A percentile compares a stretch with the other conserved stretches of the same genome.
Evolutionary conservation across 345 rosid genomes (phyloP).

Genomic region (Citrus cavaleriei): DNA sequence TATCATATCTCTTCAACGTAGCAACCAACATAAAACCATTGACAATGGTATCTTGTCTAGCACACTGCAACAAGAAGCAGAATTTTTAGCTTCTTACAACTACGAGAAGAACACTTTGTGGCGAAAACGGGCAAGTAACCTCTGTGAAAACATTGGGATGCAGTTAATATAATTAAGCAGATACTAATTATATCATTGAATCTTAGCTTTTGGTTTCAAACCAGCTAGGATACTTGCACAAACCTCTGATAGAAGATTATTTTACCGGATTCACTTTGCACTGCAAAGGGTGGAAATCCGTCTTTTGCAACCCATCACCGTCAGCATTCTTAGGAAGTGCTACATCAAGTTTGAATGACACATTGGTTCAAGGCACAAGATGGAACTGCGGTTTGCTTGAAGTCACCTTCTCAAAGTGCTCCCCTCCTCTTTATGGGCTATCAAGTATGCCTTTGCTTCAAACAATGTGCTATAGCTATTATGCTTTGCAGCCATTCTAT

Average conservation of each 20-base stretch:
- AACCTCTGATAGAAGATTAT: constrained; percentile 26
- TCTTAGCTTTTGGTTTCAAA: not conserved
- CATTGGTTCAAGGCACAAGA: constrained; percentile 24
- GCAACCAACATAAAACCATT: not conserved
- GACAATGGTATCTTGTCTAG: not conserved
- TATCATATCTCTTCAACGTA: constrained; percentile 10
- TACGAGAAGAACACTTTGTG: constrained; percentile 13
- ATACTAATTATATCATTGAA: not conserved
- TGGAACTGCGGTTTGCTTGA: constrained; percentile 29
- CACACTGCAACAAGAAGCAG: constrained; percentile 1
- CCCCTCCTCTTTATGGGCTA: constrained; percentile 22
- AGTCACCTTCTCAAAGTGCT: constrained; percentile 19
- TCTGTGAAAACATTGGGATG: not conserved
- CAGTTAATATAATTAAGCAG: not conserved
- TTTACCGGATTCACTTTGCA: constrained; percentile 26
- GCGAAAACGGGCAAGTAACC: constrained; percentile 13
- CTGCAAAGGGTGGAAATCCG: constrained; percentile 27
- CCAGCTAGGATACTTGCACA: constrained; percentile 26
- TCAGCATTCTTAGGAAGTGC: constrained; percentile 25
- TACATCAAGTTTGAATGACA: constrained; percentile 23
- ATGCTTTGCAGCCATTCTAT: constrained; percentile 18
- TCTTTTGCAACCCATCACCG: constrained; percentile 16
- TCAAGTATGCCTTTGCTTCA: constrained; percentile 22
- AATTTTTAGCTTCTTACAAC: constrained; percentile 4
- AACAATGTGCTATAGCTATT: constrained; percentile 21